Base-by-base conservation (phyloP, 306 rosid species). In the Lathyrus oleraceus region DNA sequence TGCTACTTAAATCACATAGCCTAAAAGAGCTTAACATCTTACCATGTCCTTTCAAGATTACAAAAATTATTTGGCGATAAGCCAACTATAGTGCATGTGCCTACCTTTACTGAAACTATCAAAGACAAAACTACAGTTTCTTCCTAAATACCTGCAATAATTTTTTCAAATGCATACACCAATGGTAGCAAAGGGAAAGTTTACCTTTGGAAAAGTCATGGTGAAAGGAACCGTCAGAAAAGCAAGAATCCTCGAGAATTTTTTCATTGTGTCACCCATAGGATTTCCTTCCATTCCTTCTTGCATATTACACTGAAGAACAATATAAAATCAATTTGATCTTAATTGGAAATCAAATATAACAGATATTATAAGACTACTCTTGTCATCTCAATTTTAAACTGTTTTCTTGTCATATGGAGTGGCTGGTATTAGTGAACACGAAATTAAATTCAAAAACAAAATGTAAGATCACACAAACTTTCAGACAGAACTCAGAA, bases 221-320 rank as follows among this genome's bases (percentile, higher is more conserved):
- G 99, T 94, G 70, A 94, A 80, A 66, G 99, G 99, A 71, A 94
- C 96, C 15, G 99, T 85, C 49, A 88, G 81, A 85, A 94, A 70
- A 44, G 99, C 99, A 79, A 94, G 67, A 71, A 69, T 88, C 81
- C 99, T 88, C 43, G 89, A 84, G 43, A 94, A 40, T 25, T 85
- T 94, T 86, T 94, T 94, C 96, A 94, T 91, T 74, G 91, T 91
- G 53, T 59, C 56, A 49, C 90, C 97, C 69, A 52, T 45, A 78
- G 97, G 91, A 84, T 94, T 94, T 72, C 96, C 97, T 88, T 94
- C 99, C 95, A 94, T 57, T 15, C 97, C 99, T 79, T 90, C 97
- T 84, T 85, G 99, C 91, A 87, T 66, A 77, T 94, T 88, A 84
- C 69, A 78, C 99, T 94, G 79, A 67, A 64, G 59, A 81, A 65